Evolutionary conservation across 1,139 yeast species (phyloP).

Genomic region (Candida tetrigidarum): DNA sequence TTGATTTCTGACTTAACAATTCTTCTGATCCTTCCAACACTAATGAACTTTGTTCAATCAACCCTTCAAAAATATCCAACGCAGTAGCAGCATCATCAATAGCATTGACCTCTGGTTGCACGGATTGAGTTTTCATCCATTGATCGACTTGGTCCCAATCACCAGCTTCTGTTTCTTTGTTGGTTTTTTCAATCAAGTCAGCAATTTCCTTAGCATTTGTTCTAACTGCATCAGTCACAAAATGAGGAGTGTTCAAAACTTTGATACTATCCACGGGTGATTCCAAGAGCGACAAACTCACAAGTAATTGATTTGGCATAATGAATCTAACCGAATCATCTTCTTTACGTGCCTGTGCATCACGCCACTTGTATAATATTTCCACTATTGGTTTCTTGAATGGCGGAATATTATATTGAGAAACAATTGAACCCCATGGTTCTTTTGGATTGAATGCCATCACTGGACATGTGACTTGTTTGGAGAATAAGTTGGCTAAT

Average conservation of each 20-base stretch:
- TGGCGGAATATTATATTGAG: conserved; percentile 66
- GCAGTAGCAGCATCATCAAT: conserved; percentile 1
- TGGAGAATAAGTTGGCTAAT: conserved; percentile 22
- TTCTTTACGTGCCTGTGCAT: conserved; percentile 64
- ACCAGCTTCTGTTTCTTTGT: conserved; percentile 30
- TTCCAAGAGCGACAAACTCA: conserved; percentile 56
- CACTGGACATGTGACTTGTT: conserved; percentile 50
- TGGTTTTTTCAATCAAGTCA: conserved; percentile 47
- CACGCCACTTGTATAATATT: conserved; percentile 83
- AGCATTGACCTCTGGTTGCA: not conserved
- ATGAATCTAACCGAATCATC: conserved; percentile 88
- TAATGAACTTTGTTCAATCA: not conserved
- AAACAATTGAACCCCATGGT: conserved; percentile 63
- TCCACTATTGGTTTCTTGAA: conserved; percentile 61
- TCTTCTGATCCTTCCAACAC: conserved; percentile 9
- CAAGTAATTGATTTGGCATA: conserved; percentile 81
- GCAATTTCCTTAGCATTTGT: conserved; percentile 61
- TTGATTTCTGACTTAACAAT: conserved; percentile 21
- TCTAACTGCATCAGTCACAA: conserved; percentile 60
- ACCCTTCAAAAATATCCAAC: conserved; percentile 6
- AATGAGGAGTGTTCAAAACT: conserved; percentile 56
- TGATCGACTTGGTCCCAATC: conserved; percentile 38
- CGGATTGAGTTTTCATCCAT: conserved; percentile 18
- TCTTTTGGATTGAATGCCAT: conserved; percentile 50
- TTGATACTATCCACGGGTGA: conserved; percentile 62